Evolutionary conservation across 768 basidiomycete species (phyloP).

Genomic region (Rubroboletus satanas): DNA sequence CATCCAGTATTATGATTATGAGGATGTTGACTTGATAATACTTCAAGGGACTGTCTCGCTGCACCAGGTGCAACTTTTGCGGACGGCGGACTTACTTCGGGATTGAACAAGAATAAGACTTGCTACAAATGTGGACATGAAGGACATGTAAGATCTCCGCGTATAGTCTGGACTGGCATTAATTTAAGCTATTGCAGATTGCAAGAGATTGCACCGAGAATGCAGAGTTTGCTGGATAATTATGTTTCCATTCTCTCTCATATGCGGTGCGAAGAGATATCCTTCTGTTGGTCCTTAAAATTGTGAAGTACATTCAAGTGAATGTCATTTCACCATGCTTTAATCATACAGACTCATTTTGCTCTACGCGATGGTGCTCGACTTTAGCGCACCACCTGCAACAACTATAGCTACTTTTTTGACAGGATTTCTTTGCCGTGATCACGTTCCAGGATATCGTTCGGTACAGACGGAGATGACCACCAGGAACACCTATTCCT

Average conservation of each 20-base stretch:
- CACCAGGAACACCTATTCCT: conserved; percentile 10
- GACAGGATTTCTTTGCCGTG: not conserved
- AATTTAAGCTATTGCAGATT: conserved; percentile 39
- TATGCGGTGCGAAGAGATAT: conserved; percentile 9
- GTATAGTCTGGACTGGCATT: not conserved
- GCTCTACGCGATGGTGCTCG: not conserved
- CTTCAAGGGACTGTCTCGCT: conserved; percentile 74
- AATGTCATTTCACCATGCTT: conserved; percentile 10
- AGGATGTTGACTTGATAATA: conserved; percentile 5
- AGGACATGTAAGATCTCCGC: conserved; percentile 64
- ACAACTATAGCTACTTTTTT: not conserved
- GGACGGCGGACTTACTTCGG: conserved; percentile 40
- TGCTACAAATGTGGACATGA: conserved; percentile 88
- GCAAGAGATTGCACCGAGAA: conserved; percentile 63
- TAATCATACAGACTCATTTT: conserved; percentile 1
- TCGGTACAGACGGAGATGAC: conserved; percentile 16
- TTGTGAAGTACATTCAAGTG: conserved; percentile 13
- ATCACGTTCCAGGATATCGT: conserved; percentile 2
- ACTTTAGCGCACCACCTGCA: not conserved
- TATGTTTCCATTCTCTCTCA: conserved; percentile 4
- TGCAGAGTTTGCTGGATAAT: conserved; percentile 47
- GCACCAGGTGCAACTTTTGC: conserved; percentile 52
- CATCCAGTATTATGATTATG: not conserved
- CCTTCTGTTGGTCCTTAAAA: conserved; percentile 16
- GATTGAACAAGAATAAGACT: conserved; percentile 64